Evolutionary conservation across 176 grass and related monocot genomes (phyloP).

Genomic region (Chloris gayana): DNA sequence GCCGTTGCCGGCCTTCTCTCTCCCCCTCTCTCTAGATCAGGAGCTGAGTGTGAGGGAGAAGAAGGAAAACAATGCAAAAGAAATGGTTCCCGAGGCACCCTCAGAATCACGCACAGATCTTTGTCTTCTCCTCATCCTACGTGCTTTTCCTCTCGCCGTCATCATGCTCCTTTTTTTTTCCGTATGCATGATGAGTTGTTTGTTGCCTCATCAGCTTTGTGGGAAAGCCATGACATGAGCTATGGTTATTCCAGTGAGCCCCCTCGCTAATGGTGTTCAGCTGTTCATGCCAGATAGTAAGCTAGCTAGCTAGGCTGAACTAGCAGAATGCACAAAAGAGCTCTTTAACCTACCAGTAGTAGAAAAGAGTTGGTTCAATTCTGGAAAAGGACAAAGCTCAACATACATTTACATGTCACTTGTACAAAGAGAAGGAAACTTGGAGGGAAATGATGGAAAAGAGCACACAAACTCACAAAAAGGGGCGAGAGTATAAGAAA

Average conservation of each 20-base stretch:
- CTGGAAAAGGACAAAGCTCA: neutral
- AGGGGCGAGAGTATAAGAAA: neutral
- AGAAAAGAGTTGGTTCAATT: neutral
- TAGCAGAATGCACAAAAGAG: neutral
- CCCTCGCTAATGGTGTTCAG: too few relatives aligned
- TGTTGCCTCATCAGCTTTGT: neutral
- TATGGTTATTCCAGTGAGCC: too few relatives aligned
- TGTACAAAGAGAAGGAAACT: slow-evolving; percentile 15
- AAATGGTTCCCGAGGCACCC: slow-evolving; percentile 39
- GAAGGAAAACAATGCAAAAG: neutral
- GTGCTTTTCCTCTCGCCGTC: slow-evolving; percentile 26
- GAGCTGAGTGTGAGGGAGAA: too few relatives aligned
- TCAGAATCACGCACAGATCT: slow-evolving; percentile 61
- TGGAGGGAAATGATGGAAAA: neutral
- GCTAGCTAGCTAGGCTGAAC: too few relatives aligned
- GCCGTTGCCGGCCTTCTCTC: neutral
- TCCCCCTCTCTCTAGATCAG: neutral
- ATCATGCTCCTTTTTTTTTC: slow-evolving; percentile 29
- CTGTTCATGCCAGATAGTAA: too few relatives aligned
- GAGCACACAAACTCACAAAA: slow-evolving; percentile 21
- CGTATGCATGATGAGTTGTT: neutral
- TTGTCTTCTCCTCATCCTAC: slow-evolving; percentile 44
- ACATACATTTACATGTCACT: slow-evolving; percentile 3
- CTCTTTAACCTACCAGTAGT: too few relatives aligned
- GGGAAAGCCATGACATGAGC: neutral